A percentile compares a stretch with the other conserved stretches of the same genome.
phyloP scores from a whole-genome alignment of 2,329 filamentous ascomycete species.

The Xylaria sp. region DNA sequence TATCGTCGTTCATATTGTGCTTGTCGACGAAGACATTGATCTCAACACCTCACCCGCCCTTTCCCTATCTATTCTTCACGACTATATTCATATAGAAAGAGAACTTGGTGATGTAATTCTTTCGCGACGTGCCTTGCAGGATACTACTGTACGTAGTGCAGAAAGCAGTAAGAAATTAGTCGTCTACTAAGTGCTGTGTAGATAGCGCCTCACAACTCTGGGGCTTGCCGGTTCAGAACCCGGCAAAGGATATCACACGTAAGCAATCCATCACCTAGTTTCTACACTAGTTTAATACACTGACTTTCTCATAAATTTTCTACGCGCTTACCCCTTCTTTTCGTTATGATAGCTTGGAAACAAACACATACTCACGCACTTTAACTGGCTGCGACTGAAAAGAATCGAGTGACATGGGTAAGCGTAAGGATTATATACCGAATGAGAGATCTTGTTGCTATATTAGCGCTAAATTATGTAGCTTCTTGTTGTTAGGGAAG shows the following conservation, averaged over 20 bases:
- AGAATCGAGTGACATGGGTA: not conserved
- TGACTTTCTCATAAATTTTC: not conserved
- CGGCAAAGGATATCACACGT: not conserved
- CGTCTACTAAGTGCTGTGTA: not conserved
- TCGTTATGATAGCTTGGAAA: not conserved
- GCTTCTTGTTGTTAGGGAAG: not conserved
- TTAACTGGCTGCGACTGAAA: not conserved
- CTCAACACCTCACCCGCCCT: too few relatives aligned
- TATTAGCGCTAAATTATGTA: not conserved
- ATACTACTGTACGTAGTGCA: not conserved
- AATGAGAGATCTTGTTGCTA: not conserved
- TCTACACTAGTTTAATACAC: not conserved
- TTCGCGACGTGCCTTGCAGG: not conserved
- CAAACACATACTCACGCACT: not conserved
- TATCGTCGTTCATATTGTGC: not conserved
- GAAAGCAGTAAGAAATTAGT: constrained; percentile 1
- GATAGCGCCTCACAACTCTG: not conserved
- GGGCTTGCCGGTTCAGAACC: not conserved
- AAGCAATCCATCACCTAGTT: not conserved
- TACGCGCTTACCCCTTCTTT: not conserved
- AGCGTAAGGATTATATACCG: not conserved
- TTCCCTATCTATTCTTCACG: too few relatives aligned
- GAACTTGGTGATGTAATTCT: too few relatives aligned
- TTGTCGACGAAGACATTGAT: too few relatives aligned
- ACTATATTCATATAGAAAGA: too few relatives aligned